Evolutionary conservation across 352 stramenopile species (phyloP), one percentile per base, ranked within the genome.

Genomic region (Phytophthora boehmeriae): DNA sequence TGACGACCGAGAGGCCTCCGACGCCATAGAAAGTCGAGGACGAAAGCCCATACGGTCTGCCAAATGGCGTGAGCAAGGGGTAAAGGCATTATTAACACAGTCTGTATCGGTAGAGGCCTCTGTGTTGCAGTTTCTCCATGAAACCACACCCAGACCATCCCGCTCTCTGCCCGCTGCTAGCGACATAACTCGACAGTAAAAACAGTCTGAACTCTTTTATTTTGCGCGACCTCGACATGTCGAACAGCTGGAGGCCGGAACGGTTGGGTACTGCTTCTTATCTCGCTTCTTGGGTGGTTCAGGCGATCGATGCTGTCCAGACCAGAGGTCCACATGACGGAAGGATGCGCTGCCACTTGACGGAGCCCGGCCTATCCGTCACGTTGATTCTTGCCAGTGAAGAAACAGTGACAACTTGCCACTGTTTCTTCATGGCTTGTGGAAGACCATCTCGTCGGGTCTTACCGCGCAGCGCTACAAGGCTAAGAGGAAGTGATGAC

Each of bases 401-500:
- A n/a, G n/a, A n/a, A n/a, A n/a, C n/a, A n/a, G n/a, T n/a, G n/a
- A n/a, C n/a, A n/a, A n/a, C n/a, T n/a, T 55, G 25, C 23, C 59
- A 62, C n/a, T 53, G 27, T 53, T 61, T 55, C 51, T 56, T 61
- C 59, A 54, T 68, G 52, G 27, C 35, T 9, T n/a, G n/a, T n/a
- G n/a, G n/a, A n/a, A n/a, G n/a, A n/a, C n/a, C n/a, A n/a, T n/a
- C n/a, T n/a, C n/a, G 25, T 30, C 25, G 25, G 25, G 6, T 30
- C 25, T 30, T 30, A 30, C 25, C 25, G 6, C 25, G 3, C 25
- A 30, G 25, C 25, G 6, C 6, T 30, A 30, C 3, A 30, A 6
- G 25, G 25, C 6, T 30, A 30, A 30, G 25, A 30, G 3, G 6
- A 30, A 30, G 25, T 3, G 6, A 30, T 30, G 25, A 30, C 6